Conservation (phyloP, 805 yeast genomes). For the Groenewaldozyma tartarivorans region DNA sequence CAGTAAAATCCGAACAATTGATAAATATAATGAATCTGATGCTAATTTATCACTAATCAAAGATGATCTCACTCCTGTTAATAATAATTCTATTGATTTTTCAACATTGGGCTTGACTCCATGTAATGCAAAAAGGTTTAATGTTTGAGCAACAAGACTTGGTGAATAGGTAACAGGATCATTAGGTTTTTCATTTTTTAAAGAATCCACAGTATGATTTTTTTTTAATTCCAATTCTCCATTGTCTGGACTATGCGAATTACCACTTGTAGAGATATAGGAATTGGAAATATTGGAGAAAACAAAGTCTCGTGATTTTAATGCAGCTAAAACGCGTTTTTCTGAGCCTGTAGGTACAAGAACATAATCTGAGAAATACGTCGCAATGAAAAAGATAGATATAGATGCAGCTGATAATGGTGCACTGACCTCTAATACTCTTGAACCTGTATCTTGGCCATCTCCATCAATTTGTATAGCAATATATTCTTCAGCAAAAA, state of each 20-base stretch:
- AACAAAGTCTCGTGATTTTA: slow-evolving; percentile 35
- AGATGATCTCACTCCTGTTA: slow-evolving; percentile 52
- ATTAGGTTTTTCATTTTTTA: not conserved
- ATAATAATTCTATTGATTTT: slow-evolving; percentile 32
- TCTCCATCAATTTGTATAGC: slow-evolving; percentile 53
- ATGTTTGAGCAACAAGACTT: slow-evolving; percentile 5
- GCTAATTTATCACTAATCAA: slow-evolving; percentile 32
- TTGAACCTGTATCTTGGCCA: slow-evolving; percentile 41
- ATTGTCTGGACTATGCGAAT: slow-evolving; percentile 1
- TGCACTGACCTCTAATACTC: slow-evolving; percentile 46
- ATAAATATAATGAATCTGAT: slow-evolving; percentile 18
- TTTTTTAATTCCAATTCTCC: not conserved
- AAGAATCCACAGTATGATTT: slow-evolving; percentile 2
- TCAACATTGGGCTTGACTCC: slow-evolving; percentile 39
- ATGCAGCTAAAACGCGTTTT: slow-evolving; percentile 36
- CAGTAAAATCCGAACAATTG: slow-evolving; percentile 33
- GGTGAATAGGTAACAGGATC: not conserved
- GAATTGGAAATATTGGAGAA: slow-evolving; percentile 38
- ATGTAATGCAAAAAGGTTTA: slow-evolving; percentile 17
- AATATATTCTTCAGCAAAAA: slow-evolving; percentile 38
- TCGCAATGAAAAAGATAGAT: slow-evolving; percentile 50
- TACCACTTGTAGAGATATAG: slow-evolving; percentile 24
- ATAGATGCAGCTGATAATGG: slow-evolving; percentile 51
- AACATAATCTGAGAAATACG: slow-evolving; percentile 56
- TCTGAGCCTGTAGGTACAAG: slow-evolving; percentile 42